Base-by-base conservation (phyloP, 352 stramenopile genomes). In the Pythium biforme region DNA sequence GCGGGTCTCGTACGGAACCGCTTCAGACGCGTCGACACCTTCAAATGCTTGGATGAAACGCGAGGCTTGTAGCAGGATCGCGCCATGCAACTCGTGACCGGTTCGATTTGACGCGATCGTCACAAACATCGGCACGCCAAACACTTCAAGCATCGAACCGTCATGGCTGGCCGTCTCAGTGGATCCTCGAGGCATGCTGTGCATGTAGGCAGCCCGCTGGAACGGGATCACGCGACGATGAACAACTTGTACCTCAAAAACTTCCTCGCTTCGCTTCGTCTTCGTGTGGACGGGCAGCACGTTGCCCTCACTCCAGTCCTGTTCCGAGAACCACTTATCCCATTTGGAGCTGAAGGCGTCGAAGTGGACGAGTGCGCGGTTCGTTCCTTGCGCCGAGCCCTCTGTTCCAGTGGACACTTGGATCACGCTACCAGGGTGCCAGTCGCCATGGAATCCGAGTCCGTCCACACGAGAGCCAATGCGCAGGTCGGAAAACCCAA, bases 211-310 rank as follows among this genome's bases (percentile, higher is more conserved):
- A 7, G 59, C 45, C 25, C 41, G 53, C 25, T 54, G 62, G 23
- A 62, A 58, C 23, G 58, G 40, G 17, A 65, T 62, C 10, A 79
- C 60, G 22, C 74, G 75, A 29, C 83, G 81, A 59, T 90, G 81
- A 1, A 90, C 76, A 15, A 92, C 81, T 71, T 92, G 83, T 0
- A 90, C 83, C 57, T 92, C 83, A 60, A 90, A 90, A 3, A 92
- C 81, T 50, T 90, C 79, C 4, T 72, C 80, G 14, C 26, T 59
- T 26, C 62, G 50, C 11, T 56, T 79, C 1, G 74, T 78, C 17
- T 69, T 82, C 20, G 72, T 74, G 27, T 83, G 59, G 20, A 86
- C 55, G 4, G 79, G 76, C 22, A 75, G 41, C 17, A 92, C 52
- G n/a, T 76, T 74, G 27, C 77, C 70, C 19, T 83, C 66, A 14